Base-by-base conservation (phyloP, 2,329 filamentous ascomycete genomes). In the Diplodia intermedia region DNA sequence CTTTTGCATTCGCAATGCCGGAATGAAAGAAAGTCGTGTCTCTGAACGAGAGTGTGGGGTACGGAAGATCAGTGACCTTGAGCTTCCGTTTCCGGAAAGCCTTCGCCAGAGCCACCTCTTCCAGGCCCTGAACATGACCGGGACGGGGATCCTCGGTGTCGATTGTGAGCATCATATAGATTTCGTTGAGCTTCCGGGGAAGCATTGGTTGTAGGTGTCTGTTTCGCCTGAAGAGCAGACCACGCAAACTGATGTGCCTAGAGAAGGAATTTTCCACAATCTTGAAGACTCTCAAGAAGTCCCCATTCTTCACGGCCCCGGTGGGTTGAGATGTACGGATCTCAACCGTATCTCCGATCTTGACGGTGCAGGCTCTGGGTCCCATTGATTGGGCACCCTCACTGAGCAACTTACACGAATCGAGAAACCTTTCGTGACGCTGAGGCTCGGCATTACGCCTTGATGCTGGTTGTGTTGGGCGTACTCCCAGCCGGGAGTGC, bases 341-440 rank as follows among this genome's bases (percentile, higher is more conserved):
- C 33, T 67, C 54, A 0, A 67, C 43, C 1, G 65, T 43, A 11
- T 61, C 54, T 6, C 65, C 65, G 1, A 61, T 9, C 3, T 15
- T 38, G 3, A 67, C 2, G 1, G 26, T 49, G 1, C 2, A 31
- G 5, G 38, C 65, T 3, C 14, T 60, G 5, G 54, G 65, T 9
- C 54, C 54, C 15, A 57, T 40, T 2, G 2, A 53, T 4, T 18
- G 4, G 1, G 1, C 31, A 23, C 0, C 9, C 4, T 18, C 43
- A 4, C 18, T 14, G 14, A 40, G 1, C 3, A 57, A 2, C n/a
- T 26, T 4, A n/a, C 60, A 49, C 31, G 31, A 7, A 9, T 33
- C 31, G 31, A 33, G 31, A 9, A 33, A 9, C 2, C 8, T 33
- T 9, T 33, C 31, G 8, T 33, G 31, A 9, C 31, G 31, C 4